A percentile compares a stretch with the other conserved stretches of the same genome.
phyloP scores from a whole-genome alignment of 2,329 filamentous ascomycete genomes.

The Trichoderma semiorbis region DNA sequence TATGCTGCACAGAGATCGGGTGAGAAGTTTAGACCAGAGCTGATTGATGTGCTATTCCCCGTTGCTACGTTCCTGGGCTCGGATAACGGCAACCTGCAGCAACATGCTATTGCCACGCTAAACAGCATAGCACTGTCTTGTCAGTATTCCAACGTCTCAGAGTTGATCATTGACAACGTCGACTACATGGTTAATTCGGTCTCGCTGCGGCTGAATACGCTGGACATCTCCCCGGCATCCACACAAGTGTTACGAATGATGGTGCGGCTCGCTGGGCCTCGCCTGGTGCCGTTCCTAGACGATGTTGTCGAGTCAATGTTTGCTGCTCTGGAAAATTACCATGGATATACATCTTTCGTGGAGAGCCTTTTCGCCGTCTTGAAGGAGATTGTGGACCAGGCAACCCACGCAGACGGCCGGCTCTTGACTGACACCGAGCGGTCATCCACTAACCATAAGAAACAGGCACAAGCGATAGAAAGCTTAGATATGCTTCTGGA shows the following conservation, averaged over 20 bases:
- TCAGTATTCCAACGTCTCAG: conserved; percentile 68
- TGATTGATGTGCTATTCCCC: conserved; percentile 89
- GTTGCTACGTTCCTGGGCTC: conserved; percentile 86
- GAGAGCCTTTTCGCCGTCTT: conserved; percentile 82
- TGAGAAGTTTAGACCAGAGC: conserved; percentile 70
- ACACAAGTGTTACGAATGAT: conserved; percentile 93
- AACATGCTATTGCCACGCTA: conserved; percentile 78
- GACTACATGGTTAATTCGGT: conserved; percentile 97
- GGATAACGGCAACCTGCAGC: conserved; percentile 61
- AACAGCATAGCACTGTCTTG: conserved; percentile 76
- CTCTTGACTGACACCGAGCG: conserved; percentile 42
- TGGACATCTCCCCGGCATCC: conserved; percentile 87
- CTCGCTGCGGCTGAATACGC: conserved; percentile 81
- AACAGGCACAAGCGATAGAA: conserved; percentile 29
- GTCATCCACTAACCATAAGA: conserved; percentile 41
- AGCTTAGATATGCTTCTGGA: conserved; percentile 47
- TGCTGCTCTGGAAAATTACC: conserved; percentile 87
- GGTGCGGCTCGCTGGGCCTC: conserved; percentile 79
- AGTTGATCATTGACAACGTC: conserved; percentile 83
- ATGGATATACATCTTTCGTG: conserved; percentile 84
- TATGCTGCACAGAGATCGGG: conserved; percentile 68
- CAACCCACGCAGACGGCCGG: conserved; percentile 56
- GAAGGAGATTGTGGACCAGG: conserved; percentile 78
- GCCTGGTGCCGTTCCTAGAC: conserved; percentile 81
- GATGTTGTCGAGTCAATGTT: conserved; percentile 91